phyloP scores from a whole-genome alignment of 805 yeast species.

The Candida wancherniae region DNA sequence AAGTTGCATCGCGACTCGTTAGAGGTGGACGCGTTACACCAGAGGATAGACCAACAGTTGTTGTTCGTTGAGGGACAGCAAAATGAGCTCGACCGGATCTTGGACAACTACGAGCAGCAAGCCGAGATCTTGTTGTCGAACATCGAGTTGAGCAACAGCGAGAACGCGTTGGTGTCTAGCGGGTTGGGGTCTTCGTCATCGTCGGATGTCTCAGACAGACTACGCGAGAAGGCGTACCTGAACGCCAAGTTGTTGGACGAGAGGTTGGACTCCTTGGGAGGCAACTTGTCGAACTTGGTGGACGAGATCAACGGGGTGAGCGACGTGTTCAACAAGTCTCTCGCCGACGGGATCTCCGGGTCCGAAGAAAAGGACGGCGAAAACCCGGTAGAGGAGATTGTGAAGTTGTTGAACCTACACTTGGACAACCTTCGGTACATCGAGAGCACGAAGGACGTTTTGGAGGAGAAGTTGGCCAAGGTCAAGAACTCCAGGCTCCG shows the following conservation, averaged over 20 bases:
- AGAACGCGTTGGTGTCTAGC: constrained; percentile 7
- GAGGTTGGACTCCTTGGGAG: constrained; percentile 71
- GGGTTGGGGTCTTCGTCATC: constrained; percentile 10
- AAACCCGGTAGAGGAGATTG: constrained; percentile 59
- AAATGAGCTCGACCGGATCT: constrained; percentile 76
- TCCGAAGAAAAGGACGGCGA: constrained; percentile 22
- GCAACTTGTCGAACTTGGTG: constrained; percentile 69
- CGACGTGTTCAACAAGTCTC: constrained; percentile 63
- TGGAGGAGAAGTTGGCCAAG: constrained; percentile 58
- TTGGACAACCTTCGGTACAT: constrained; percentile 85
- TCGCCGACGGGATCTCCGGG: constrained; percentile 31
- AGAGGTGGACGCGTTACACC: constrained; percentile 80
- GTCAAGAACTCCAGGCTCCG: constrained; percentile 8
- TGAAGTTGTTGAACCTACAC: constrained; percentile 80
- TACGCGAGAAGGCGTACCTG: constrained; percentile 83
- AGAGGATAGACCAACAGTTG: constrained; percentile 80
- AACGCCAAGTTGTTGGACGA: constrained; percentile 83
- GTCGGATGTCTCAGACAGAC: constrained; percentile 65
- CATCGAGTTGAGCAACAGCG: constrained; percentile 26
- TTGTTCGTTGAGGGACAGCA: constrained; percentile 87
- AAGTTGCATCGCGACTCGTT: constrained; percentile 72
- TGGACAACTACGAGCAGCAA: constrained; percentile 78
- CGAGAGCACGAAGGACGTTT: constrained; percentile 62
- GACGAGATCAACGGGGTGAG: constrained; percentile 80
- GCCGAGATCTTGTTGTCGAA: constrained; percentile 47